Conservation (phyloP, 257 asterid genomes). For the Cruciata laevipes region DNA sequence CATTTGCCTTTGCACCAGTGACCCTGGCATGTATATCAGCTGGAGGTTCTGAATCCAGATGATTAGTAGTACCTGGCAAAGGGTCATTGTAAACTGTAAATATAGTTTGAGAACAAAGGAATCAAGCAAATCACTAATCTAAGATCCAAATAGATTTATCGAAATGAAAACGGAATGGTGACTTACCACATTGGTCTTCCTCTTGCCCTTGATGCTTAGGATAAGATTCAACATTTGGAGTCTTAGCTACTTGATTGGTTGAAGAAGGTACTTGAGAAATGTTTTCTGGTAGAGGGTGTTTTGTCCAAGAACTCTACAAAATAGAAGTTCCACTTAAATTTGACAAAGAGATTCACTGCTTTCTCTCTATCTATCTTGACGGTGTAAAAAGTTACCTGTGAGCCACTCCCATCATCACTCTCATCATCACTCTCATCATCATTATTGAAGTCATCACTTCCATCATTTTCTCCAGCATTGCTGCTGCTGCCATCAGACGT, state of each 20-base stretch:
- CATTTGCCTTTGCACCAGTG: slow-evolving; percentile 15
- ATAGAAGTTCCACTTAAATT: slow-evolving; percentile 6
- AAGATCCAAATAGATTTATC: slow-evolving; percentile 9
- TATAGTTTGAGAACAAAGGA: slow-evolving; percentile 26
- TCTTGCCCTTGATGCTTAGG: slow-evolving; percentile 35
- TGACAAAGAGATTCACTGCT: background rate
- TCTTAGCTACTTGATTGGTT: slow-evolving; percentile 41
- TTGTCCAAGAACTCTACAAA: slow-evolving; percentile 77
- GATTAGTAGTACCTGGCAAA: slow-evolving; percentile 23
- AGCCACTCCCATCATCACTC: slow-evolving; percentile 62
- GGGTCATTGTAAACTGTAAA: slow-evolving; percentile 31
- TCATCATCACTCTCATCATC: slow-evolving; percentile 25
- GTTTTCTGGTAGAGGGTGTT: slow-evolving; percentile 59
- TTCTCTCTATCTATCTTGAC: background rate
- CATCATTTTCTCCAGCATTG: slow-evolving; percentile 48
- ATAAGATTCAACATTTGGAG: slow-evolving; percentile 45
- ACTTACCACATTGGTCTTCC: slow-evolving; percentile 37
- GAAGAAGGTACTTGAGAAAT: slow-evolving; percentile 53
- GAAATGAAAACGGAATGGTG: slow-evolving; percentile 13
- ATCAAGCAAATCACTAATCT: slow-evolving; percentile 13
- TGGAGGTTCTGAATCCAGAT: slow-evolving; percentile 32
- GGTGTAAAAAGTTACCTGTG: slow-evolving; percentile 38
- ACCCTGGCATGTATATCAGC: slow-evolving; percentile 22
- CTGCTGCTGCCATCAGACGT: slow-evolving; percentile 43
- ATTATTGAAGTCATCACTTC: slow-evolving; percentile 38